Evolutionary conservation across 306 rosid species (phyloP).

Genomic region (Cicer chorassanicum): DNA sequence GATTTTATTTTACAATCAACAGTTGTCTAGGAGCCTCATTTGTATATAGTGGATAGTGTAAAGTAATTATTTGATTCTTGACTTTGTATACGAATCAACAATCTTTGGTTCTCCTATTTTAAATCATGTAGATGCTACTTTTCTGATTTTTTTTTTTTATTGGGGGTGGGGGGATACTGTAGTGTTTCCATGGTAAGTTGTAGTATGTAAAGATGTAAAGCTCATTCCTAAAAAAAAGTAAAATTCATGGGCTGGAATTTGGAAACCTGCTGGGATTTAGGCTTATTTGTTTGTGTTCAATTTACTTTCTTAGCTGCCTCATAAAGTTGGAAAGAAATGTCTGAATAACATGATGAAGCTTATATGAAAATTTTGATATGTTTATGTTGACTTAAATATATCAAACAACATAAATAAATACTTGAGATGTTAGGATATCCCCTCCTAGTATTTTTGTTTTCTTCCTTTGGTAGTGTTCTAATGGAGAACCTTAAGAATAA

Average conservation of each 20-base stretch:
- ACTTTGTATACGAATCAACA: slow-evolving; percentile 6
- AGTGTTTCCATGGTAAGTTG: background rate
- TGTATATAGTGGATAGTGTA: slow-evolving; percentile 20
- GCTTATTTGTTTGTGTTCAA: background rate
- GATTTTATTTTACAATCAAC: slow-evolving; percentile 27
- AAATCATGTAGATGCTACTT: slow-evolving; percentile 1
- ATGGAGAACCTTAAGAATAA: too few relatives aligned
- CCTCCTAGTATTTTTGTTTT: too few relatives aligned
- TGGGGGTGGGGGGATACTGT: too few relatives aligned
- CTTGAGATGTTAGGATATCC: slow-evolving; percentile 13
- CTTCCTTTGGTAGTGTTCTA: too few relatives aligned
- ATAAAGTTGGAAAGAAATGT: background rate
- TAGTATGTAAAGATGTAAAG: background rate
- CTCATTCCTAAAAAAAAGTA: slow-evolving; percentile 22
- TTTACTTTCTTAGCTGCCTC: slow-evolving; percentile 3
- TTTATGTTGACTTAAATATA: background rate
- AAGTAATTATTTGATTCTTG: background rate
- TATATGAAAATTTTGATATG: background rate
- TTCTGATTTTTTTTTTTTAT: background rate
- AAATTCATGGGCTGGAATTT: background rate
- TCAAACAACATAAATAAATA: background rate
- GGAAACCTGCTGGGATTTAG: background rate
- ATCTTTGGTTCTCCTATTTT: background rate
- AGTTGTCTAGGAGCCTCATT: slow-evolving; percentile 39
- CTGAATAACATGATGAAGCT: background rate